phyloP scores from a whole-genome alignment of 352 stramenopile species.

The Elongisporangium undulatum region DNA sequence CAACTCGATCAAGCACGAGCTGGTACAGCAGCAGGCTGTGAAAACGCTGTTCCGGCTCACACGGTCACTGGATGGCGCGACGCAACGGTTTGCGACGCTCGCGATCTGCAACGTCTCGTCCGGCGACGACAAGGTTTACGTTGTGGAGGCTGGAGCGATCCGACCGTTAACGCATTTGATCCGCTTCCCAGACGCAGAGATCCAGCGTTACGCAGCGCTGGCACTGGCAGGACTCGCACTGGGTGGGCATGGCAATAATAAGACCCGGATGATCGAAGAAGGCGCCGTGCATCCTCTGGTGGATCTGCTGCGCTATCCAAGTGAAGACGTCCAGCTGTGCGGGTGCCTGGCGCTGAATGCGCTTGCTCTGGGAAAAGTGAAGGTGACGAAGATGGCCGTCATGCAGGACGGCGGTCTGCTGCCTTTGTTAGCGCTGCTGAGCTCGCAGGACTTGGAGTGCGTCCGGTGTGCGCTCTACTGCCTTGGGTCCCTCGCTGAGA shows the following conservation, averaged over 20 bases:
- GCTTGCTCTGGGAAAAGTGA: slow-evolving; percentile 83
- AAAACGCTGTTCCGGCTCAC: slow-evolving; percentile 92
- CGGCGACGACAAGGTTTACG: slow-evolving; percentile 79
- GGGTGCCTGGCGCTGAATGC: slow-evolving; percentile 91
- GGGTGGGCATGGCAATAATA: slow-evolving; percentile 91
- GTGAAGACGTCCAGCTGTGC: slow-evolving; percentile 91
- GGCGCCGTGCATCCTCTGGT: slow-evolving; percentile 91
- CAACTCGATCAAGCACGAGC: slow-evolving; percentile 73
- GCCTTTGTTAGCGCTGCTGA: slow-evolving; percentile 85
- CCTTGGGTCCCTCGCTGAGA: slow-evolving; percentile 91
- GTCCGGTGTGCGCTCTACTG: slow-evolving; percentile 90
- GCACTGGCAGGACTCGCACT: slow-evolving; percentile 90
- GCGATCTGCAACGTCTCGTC: slow-evolving; percentile 92
- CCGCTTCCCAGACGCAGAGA: slow-evolving; percentile 93
- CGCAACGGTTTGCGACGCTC: slow-evolving; percentile 93
- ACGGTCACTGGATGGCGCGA: slow-evolving; percentile 89
- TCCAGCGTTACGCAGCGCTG: slow-evolving; percentile 93
- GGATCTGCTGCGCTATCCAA: slow-evolving; percentile 93
- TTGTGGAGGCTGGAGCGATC: slow-evolving; percentile 91
- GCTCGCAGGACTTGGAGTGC: slow-evolving; percentile 86
- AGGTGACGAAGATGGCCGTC: slow-evolving; percentile 84
- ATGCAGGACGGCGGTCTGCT: slow-evolving; percentile 90
- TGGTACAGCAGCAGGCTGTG: slow-evolving; percentile 80
- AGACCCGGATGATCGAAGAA: slow-evolving; percentile 90
- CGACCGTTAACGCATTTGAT: slow-evolving; percentile 93